Evolutionary conservation across 805 yeast genomes (phyloP), one percentile per base, ranked within the genome.

Genomic region (Wickerhamiella azyma): DNA sequence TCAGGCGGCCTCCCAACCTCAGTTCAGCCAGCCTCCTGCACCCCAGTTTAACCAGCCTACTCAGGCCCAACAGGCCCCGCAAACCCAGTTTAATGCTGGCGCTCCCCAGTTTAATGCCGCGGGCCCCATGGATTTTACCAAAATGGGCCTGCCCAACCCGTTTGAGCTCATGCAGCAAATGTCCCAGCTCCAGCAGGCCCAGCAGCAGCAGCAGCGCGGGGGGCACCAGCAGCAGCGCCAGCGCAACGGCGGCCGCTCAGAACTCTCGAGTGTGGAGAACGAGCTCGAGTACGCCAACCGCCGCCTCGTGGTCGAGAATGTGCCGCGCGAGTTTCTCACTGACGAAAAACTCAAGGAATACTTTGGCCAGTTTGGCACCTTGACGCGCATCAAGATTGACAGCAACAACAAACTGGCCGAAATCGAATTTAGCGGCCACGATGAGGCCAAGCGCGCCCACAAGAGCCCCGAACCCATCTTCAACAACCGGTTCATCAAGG

Each of bases 401-500:
- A 35, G 24, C 0, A 49, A 44, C n/a, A 50, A 51, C 29, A 52
- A 61, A 26, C 50, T 59, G 13, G 74, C 71, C 3, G 68, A 63
- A 48, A 41, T 71, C n/a, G 69, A 64, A 41, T 71, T 59, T 49
- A 56, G 50, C 7, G 54, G 58, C 13, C 67, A 63, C 39, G 63
- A 59, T 24, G 52, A 59, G 49, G 76, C 76, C 2, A 56, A 54
- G 9, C 59, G 52, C 6, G 76, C 76, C 1, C 71, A 71, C 66
- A 41, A 54, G 5, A 60, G 64, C 26, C 71, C 75, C 1, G 62
- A 56, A 3, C 69, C 75, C 5, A 64, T 72, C 13, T 71, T 71
- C 50, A 66, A 64, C 45, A 72, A 72, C 59, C 65, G 76, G 43
- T 70, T 71, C 49, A 65, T 72, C 50, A 71, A 71, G 54, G 65